phyloP scores from a whole-genome alignment of 805 yeast genomes.

The Suhomyces sp. region DNA sequence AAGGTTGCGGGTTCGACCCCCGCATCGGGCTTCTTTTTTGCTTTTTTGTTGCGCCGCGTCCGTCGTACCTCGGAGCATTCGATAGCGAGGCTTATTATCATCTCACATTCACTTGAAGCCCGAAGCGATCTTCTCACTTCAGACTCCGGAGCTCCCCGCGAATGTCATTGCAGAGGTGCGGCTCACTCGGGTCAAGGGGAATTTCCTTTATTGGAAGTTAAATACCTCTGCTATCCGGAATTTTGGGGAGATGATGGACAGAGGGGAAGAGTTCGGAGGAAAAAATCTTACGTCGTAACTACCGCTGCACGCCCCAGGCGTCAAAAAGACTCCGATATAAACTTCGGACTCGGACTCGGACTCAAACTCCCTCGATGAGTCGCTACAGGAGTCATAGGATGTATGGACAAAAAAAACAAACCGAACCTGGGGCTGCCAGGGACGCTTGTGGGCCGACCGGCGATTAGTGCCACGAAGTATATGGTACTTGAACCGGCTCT shows the following conservation, averaged over 20 bases:
- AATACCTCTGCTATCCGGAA: background rate
- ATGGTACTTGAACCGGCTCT: background rate
- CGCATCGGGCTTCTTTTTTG: constrained; percentile 14
- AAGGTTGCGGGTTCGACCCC: constrained; percentile 20
- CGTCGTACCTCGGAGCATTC: background rate
- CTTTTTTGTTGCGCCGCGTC: background rate
- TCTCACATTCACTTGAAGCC: background rate
- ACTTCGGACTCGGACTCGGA: constrained; percentile 6
- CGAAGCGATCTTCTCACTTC: background rate
- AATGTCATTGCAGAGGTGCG: background rate
- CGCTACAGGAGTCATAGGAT: constrained; percentile 1
- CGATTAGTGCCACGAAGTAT: background rate
- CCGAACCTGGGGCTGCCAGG: background rate
- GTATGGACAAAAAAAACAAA: background rate
- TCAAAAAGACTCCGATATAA: background rate
- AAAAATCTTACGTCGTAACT: background rate
- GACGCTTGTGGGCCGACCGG: constrained; percentile 1
- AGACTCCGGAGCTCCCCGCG: background rate
- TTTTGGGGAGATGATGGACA: background rate
- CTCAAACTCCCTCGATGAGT: background rate
- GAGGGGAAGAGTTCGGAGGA: constrained; percentile 1
- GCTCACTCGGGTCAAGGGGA: constrained; percentile 4
- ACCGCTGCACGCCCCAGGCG: background rate
- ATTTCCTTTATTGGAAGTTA: constrained; percentile 1
- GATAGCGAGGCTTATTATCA: background rate